These are phyloP conservation scores for Starmerella apis DNA, from an alignment of 805 yeast species.

Conservation along the genomic window DNA sequence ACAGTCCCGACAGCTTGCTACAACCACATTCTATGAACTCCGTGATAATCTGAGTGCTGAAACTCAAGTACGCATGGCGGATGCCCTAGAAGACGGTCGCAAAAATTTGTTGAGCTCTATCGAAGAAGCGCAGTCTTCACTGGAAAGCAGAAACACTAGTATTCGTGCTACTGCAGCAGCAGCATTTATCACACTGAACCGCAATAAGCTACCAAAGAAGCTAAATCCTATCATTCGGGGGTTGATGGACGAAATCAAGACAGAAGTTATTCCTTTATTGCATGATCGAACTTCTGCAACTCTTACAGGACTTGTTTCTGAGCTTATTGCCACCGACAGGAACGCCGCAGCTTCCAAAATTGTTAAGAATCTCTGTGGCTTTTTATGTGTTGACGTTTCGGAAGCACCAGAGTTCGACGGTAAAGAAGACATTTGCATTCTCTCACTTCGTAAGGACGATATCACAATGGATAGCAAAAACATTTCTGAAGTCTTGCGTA, in stretches of 20 bases:
- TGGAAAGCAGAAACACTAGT: slow-evolving; percentile 38
- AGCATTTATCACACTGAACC: slow-evolving; percentile 48
- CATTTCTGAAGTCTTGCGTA: slow-evolving; percentile 39
- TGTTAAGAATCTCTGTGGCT: slow-evolving; percentile 80
- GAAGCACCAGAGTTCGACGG: slow-evolving; percentile 88
- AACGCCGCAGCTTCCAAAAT: slow-evolving; percentile 77
- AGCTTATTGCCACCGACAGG: slow-evolving; percentile 49
- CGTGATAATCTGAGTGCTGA: slow-evolving; percentile 54
- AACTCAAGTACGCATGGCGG: slow-evolving; percentile 57
- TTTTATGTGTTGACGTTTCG: slow-evolving; percentile 86
- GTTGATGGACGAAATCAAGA: slow-evolving; percentile 83
- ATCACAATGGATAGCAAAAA: slow-evolving; percentile 41
- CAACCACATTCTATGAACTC: slow-evolving; percentile 56
- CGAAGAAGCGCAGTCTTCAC: slow-evolving; percentile 51
- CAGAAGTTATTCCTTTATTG: slow-evolving; percentile 53
- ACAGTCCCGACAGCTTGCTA: slow-evolving; percentile 59
- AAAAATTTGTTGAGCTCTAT: slow-evolving; percentile 56
- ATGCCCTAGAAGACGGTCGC: slow-evolving; percentile 68
- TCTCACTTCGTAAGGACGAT: slow-evolving; percentile 53
- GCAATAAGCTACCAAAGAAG: slow-evolving; percentile 55
- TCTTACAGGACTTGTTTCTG: slow-evolving; percentile 52
- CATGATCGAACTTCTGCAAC: slow-evolving; percentile 65
- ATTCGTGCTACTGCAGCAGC: slow-evolving; percentile 70
- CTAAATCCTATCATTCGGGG: slow-evolving; percentile 81
- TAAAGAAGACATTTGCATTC: slow-evolving; percentile 46